Base-by-base conservation (phyloP, 805 yeast genomes). In the Nakazawaea siamensis region DNA sequence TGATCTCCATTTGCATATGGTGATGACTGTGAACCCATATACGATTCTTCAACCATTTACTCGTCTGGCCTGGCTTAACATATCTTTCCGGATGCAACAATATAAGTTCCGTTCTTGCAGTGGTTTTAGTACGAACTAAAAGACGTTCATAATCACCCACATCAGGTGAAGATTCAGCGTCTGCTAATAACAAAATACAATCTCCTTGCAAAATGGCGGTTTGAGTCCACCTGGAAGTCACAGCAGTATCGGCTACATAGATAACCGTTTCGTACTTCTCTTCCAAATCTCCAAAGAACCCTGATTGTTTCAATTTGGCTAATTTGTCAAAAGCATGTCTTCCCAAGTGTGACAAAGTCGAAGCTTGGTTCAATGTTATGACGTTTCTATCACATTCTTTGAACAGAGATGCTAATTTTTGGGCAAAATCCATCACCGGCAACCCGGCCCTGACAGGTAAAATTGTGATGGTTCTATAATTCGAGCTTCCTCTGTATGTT, bases 161-260 rank as follows among this genome's bases (percentile, higher is more conserved):
- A 20, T 71, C 72, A 0, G 92, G 79, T 19, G 72, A 70, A 14
- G 77, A 72, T 6, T 69, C 63, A 0, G 96, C 94, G 59, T 90
- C 88, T 0, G 97, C 97, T 12, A 92, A 56, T 13, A 92, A 60
- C 21, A 92, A 61, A n/a, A 90, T 76, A 60, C 97, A 88, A 55
- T 90, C 97, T 13, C 95, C 97, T 55, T 90, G 97, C 7, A 88
- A 76, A 27, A 90, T 81, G 54, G 97, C 92, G 0, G 96, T 85
- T 7, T 75, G 69, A 0, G 96, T 85, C 98, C 98, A 90, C 14
- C 77, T 69, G 0, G 96, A 82, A 44, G 76, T 76, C 2, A 81
- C 75, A 1, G 82, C 68, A 0, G 96, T 77, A 48, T 92, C 97
- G 18, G 92, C 88, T 10, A 90, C 76, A 50, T 90, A 92, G 2